Base-by-base conservation (phyloP, 306 rosid genomes). In the Macrotyloma uniflorum region DNA sequence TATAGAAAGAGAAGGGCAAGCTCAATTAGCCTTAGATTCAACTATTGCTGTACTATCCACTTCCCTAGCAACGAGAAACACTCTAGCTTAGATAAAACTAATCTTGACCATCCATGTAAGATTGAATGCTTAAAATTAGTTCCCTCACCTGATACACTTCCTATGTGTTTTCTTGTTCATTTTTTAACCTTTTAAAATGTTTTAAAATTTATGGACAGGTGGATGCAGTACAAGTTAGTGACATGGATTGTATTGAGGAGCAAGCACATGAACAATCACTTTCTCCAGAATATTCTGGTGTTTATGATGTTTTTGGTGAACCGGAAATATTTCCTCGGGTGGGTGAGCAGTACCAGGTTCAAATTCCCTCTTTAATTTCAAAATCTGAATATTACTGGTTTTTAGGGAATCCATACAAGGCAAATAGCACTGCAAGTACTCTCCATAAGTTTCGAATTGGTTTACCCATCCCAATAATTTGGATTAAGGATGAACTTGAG, bases 261-360 rank as follows among this genome's bases (percentile, higher is more conserved):
- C 90, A 68, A 66, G 83, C 76, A 51, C 80, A 86, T 15, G 95
- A 75, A 46, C 88, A 51, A 77, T 82, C 89, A 49, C 82, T 85
- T 70, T 81, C 87, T 61, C 82, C 74, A 1, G 92, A 89, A 76
- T 67, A 26, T 80, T 85, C 88, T 63, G 83, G 80, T 79, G 71
- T 9, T 64, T 91, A 59, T 81, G 85, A 85, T 83, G 80, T 85
- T 66, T 86, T 79, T 75, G 87, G 90, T 43, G 96, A 91, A 30
- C 89, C 92, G 0, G 93, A 89, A 30, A 75, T 84, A 78, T 84
- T 70, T 82, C 97, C 95, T 80, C 81, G 97, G 70, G 91, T 91
- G 57, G 98, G 97, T 63, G 80, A 85, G 47, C 80, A 89, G 61
- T 88, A 80, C 85, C 98, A 95, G 77, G 95, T 80, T 75, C 89